Percentiles rank a stretch among this genome's conserved stretches.
These are phyloP conservation scores for Globisporangium heterothallicum DNA, from an alignment of 352 stramenopile genomes.

Conservation along the genomic window DNA sequence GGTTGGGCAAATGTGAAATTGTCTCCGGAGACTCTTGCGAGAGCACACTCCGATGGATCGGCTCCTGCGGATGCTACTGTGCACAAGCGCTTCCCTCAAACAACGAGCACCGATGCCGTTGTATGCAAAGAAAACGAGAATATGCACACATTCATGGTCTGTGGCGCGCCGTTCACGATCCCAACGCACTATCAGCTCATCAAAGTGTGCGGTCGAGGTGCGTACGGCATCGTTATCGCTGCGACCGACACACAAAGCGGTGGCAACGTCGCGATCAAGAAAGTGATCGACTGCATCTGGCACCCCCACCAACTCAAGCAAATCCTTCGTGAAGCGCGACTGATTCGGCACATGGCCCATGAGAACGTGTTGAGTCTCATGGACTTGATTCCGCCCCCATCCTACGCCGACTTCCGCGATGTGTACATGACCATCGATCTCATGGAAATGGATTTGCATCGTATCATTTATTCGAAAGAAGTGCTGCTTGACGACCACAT, in stretches of 20 bases:
- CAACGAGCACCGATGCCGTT: constrained; percentile 40
- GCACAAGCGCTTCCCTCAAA: constrained; percentile 36
- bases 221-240: constrained; percentile 88
- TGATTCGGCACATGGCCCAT: constrained; percentile 84
- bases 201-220: constrained; percentile 83
- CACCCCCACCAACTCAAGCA: constrained; percentile 87
- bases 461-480: constrained; percentile 92
- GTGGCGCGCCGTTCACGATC: constrained; percentile 83
- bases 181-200: constrained; percentile 84
- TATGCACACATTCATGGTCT: constrained; percentile 89
- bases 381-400: constrained; percentile 79
- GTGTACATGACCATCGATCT: constrained; percentile 90
- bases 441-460: constrained; percentile 91
- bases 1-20: constrained; percentile 81
- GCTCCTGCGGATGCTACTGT: constrained; percentile 26
- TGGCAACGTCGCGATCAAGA: constrained; percentile 89
- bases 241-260: constrained; percentile 74
- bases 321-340: constrained; percentile 77
- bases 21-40: constrained; percentile 46
- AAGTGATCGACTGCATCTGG: constrained; percentile 89
- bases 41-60: constrained; percentile 53
- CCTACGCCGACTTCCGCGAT: constrained; percentile 81
- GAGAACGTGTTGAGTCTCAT: constrained; percentile 84
- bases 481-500: constrained; percentile 90
- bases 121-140: constrained; percentile 81